Base-by-base conservation (phyloP, 2,329 filamentous ascomycete genomes). In the Exserohilum turcica region DNA sequence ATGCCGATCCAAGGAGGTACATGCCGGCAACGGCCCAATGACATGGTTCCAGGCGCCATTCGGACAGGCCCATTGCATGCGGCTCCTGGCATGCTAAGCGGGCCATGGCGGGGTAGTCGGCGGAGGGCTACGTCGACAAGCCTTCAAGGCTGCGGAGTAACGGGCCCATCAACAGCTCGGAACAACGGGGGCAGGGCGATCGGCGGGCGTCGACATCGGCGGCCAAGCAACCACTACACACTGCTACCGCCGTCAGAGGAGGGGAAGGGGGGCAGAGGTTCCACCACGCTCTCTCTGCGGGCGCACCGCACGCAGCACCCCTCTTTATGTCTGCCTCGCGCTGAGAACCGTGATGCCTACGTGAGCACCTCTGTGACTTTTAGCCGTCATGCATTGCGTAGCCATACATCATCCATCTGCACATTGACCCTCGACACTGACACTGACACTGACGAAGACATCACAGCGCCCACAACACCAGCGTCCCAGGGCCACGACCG, bases 11-110 rank as follows among this genome's bases (percentile, higher is more conserved):
- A 43, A 43, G 43, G 28, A 49, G 32, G 29, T 37, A 37, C 28
- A 33, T 24, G 4, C 39, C 38, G 31, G 27, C 35, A 15, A 50
- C 39, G 31, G 33, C 33, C 60, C 56, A 61, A 60, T 59, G 40
- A 40, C 3, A 10, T 9, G n/a, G 10, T 5, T 2, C 18, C 10
- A 44, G 10, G 29, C 15, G 21, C 13, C 38, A 24, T 44, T 38
- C 48, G 44, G 52, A 32, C 43, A 45, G 48, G 48, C 51, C 59
- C 44, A 52, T 50, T 15, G 48, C 45, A 56, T 64, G 64, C 63
- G 64, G 64, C 63, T 67, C 63, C 57, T 49, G 45, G 32, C 39
- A 33, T 50, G 54, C 48, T 51, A 61, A 59, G 59, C 54, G 64
- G 61, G 59, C 52, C 60, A 47, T 62, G 50, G 60, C 62, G 64